Base-by-base conservation (phyloP, 257 asterid genomes). In the Gentiana dahurica region DNA sequence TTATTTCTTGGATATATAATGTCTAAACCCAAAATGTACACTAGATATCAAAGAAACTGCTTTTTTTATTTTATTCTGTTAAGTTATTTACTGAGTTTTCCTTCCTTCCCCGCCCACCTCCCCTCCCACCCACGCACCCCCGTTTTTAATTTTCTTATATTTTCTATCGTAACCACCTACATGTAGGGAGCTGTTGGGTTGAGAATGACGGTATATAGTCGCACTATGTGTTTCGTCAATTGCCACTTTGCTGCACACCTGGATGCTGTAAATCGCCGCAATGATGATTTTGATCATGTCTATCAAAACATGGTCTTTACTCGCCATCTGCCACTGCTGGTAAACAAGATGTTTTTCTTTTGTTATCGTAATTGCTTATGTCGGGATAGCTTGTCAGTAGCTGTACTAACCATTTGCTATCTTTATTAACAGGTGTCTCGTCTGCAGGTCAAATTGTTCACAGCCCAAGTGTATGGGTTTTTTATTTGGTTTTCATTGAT, bases 221-320 rank as follows among this genome's bases (percentile, higher is more conserved):
- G 95, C 50, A 75, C 66, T 64, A 58, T 92, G 75, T 92, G 98
- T 81, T 92, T 88, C 70, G 94, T 88, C 57, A 92, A 92, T 69
- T 92, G 98, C 65, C 98, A 92, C 74, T 92, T 92, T 67, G 98
- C 98, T 65, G 98, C 98, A 6, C 98, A 92, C 65, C 73, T 92
- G 65, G 98, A 85, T 55, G 98, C 95, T 56, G 94, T 85, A 37
- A 70, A 66, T 68, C 93, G 98, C 51, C 83, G 98, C 54, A 92
- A 92, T 72, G 94, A 89, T 55, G 98, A 92, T 79, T 92, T 85
- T 54, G 98, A 92, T 71, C 94, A 92, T 67, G 95, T 92, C 36
- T 88, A 85, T 72, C 88, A 79, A 64, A 78, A 85, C 45, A 92
- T 92, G 98, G 54, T 68, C 59, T 92, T 88, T 66, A 80, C 84